Evolutionary conservation across 2,329 filamentous ascomycete species (phyloP), one percentile per base, ranked within the genome.

Genomic region (Xylaria sp.): DNA sequence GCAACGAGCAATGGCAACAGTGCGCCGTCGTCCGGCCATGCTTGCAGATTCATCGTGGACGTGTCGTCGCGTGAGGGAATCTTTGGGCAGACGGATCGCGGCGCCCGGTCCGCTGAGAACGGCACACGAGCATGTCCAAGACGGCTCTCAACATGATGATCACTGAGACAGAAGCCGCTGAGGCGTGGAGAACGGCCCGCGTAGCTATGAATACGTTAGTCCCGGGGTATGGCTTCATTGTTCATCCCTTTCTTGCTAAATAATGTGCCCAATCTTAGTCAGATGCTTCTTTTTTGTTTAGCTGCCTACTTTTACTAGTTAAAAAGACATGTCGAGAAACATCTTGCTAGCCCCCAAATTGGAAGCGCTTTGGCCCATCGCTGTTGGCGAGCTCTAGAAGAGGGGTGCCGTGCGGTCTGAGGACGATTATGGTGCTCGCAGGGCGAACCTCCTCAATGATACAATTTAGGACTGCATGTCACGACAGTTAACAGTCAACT

Each of bases 71-170:
- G 66, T 30, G 63, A 69, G 30, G 67, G 63, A 0, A 60, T 69
- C 7, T 66, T 66, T 28, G 67, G 66, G 43, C 32, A 41, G 3
- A 20, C 55, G 4, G 28, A 20, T 1, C 41, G 20, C 23, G 45
- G 56, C 23, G 4, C n/a, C 0, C 20, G 18, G 8, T 41, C 52
- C 0, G 67, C 64, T 12, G 65, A 69, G 60, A 69, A 64, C 28
- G 62, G 65, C 66, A 68, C 34, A 68, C 66, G 0, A 68, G 66
- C 50, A 68, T 68, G 68, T 66, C 68, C 12, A 66, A 70, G 32
- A 62, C 66, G 1, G 66, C 65, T 23, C 55, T 68, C 9, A 70
- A 68, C 32, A 68, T 70, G 65, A 68, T 68, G 65, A 68, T 68
- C 43, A 65, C 65, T 23, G 68, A 68, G 65, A 70, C 65, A 13